Percentiles rank a stretch among this genome's conserved stretches.
Evolutionary conservation across 768 basidiomycete species (phyloP).

Genomic region (Cantharellus anzutake): DNA sequence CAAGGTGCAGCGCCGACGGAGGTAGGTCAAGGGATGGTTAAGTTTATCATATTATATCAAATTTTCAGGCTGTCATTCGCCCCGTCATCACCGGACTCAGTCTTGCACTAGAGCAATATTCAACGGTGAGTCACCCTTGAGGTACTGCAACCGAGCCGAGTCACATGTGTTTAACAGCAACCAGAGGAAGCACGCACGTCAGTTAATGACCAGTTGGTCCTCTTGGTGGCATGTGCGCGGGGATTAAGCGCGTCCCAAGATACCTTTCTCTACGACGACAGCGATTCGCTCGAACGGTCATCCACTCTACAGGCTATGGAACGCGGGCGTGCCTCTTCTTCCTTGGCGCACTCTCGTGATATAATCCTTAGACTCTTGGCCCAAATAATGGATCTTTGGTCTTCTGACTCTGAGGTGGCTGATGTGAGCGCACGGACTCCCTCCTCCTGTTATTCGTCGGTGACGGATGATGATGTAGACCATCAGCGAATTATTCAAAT

Average conservation of each 20-base stretch:
- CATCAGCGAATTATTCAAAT: conserved; percentile 66
- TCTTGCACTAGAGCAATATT: conserved; percentile 37
- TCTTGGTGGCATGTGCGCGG: conserved; percentile 67
- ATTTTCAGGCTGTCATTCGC: conserved; percentile 42
- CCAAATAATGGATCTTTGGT: conserved; percentile 53
- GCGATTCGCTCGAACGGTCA: conserved; percentile 29
- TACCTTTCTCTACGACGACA: conserved; percentile 36
- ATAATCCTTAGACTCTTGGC: conserved; percentile 41
- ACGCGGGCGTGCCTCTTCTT: conserved; percentile 5
- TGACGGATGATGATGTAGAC: conserved; percentile 15
- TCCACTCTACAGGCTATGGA: conserved; percentile 36
- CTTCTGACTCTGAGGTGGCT: conserved; percentile 53
- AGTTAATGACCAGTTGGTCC: conserved; percentile 56
- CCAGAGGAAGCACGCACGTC: conserved; percentile 52
- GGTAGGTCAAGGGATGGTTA: conserved; percentile 20
- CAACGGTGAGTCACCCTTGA: conserved; percentile 20
- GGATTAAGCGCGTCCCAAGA: conserved; percentile 70
- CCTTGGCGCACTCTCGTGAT: conserved; percentile 23
- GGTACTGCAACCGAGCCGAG: not conserved
- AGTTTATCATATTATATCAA: conserved; percentile 1
- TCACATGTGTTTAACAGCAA: conserved; percentile 24
- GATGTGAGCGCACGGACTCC: conserved; percentile 33
- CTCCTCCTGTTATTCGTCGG: not conserved
- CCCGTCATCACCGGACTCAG: conserved; percentile 55
- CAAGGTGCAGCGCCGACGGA: conserved; percentile 65